Evolutionary conservation across 768 basidiomycete species (phyloP).

Genomic region (Kwoniella shandongensis): DNA sequence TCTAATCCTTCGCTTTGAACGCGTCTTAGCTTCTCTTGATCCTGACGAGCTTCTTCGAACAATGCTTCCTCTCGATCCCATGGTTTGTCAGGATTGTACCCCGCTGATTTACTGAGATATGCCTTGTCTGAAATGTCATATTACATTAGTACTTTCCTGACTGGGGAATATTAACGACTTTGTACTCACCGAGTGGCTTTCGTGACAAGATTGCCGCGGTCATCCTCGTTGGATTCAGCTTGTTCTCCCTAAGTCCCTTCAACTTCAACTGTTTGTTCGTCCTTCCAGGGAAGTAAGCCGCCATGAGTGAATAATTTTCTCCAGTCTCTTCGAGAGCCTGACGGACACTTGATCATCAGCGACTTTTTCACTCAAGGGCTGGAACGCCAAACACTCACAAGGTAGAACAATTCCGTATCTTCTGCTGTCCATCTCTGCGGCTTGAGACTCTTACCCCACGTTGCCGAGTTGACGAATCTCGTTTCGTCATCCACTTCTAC

Average conservation of each 20-base stretch:
- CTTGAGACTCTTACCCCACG: slow-evolving; percentile 15
- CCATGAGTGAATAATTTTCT: slow-evolving; percentile 39
- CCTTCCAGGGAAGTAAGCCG: slow-evolving; percentile 39
- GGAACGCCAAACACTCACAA: slow-evolving; percentile 25
- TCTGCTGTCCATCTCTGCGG: slow-evolving; percentile 31
- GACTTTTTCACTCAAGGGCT: too few relatives aligned
- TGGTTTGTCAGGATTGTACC: slow-evolving; percentile 28
- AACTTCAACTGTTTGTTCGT: slow-evolving; percentile 31
- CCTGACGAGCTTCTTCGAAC: slow-evolving; percentile 27
- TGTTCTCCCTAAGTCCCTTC: slow-evolving; percentile 36
- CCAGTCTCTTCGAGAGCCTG: slow-evolving; percentile 41
- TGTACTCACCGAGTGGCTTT: slow-evolving; percentile 32
- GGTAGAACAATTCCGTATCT: slow-evolving; percentile 46
- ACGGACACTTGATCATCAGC: neutral
- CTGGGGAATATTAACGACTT: neutral
- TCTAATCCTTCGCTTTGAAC: slow-evolving; percentile 5
- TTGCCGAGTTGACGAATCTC: slow-evolving; percentile 33
- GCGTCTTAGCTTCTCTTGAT: slow-evolving; percentile 18
- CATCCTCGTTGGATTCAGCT: slow-evolving; percentile 32
- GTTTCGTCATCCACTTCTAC: slow-evolving; percentile 39
- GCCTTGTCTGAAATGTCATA: slow-evolving; percentile 19
- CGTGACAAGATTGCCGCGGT: slow-evolving; percentile 31
- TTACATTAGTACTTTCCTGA: neutral
- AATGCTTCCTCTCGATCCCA: slow-evolving; percentile 27
- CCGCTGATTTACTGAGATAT: slow-evolving; percentile 30